phyloP scores from a whole-genome alignment of 345 rosid genomes.

The Acer campestre region DNA sequence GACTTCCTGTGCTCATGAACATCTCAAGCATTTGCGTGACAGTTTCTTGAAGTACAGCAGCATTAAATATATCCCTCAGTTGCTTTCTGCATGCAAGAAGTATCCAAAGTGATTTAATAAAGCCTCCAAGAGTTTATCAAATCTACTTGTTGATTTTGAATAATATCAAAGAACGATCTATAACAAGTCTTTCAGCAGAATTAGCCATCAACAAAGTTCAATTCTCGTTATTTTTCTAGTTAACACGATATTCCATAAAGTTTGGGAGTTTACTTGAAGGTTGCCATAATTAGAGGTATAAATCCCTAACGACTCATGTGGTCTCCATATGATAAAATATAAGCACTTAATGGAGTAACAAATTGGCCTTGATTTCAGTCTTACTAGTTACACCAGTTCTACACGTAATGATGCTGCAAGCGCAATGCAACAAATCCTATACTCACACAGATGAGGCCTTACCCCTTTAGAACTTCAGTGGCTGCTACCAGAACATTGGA shows the following conservation, averaged over 20 bases:
- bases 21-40: constrained; percentile 65
- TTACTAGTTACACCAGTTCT: background rate
- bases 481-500: constrained; percentile 64
- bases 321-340: background rate
- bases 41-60: constrained; percentile 52
- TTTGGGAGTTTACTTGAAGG: background rate
- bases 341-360: background rate
- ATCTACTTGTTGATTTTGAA: background rate
- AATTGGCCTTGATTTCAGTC: background rate
- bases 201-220: background rate
- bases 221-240: background rate
- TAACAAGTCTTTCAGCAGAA: constrained; percentile 5
- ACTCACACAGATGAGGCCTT: constrained; percentile 14
- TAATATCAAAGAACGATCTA: background rate
- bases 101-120: constrained; percentile 13
- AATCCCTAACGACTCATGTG: background rate
- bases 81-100: constrained; percentile 64
- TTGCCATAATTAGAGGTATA: background rate
- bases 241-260: background rate
- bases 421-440: background rate
- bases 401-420: background rate
- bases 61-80: constrained; percentile 63
- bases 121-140: constrained; percentile 5
- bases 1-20: constrained; percentile 75
- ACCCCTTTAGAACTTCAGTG: constrained; percentile 80